Percentiles rank a stretch among this genome's conserved stretches.
These are phyloP conservation scores for Cenchrus purpureus DNA, from an alignment of 176 grass and related monocot genomes.

Conservation along the genomic window DNA sequence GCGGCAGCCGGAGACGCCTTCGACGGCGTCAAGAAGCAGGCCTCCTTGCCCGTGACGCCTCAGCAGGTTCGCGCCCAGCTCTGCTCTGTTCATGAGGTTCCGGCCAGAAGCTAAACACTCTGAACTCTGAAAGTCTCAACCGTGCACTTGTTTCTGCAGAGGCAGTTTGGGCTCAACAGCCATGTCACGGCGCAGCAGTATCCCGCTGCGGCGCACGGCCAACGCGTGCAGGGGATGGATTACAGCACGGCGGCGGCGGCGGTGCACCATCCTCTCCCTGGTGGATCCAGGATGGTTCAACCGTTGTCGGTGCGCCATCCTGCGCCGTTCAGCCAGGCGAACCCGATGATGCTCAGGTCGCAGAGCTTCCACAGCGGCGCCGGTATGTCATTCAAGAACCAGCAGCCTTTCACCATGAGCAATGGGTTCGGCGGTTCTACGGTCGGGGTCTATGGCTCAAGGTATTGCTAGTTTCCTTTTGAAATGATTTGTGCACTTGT, in stretches of 20 bases:
- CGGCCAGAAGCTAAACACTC: background rate
- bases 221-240: constrained; percentile 29
- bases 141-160: constrained; percentile 37
- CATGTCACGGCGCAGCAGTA: constrained; percentile 39
- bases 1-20: constrained; percentile 27
- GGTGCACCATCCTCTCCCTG: constrained; percentile 40
- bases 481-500: constrained; percentile 2
- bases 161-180: constrained; percentile 23
- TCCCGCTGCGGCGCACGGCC: background rate
- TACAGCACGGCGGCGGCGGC: constrained; percentile 26
- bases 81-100: background rate
- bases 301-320: constrained; percentile 36
- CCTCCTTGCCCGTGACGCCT: constrained; percentile 13
- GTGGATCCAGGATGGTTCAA: constrained; percentile 48
- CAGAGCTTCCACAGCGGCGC: constrained; percentile 45
- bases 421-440: constrained; percentile 44
- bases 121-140: background rate
- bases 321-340: constrained; percentile 39
- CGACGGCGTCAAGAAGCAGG: constrained; percentile 31
- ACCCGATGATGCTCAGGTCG: constrained; percentile 54
- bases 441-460: constrained; percentile 45
- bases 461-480: constrained; percentile 36
- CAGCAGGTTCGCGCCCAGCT: constrained; percentile 42
- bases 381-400: constrained; percentile 31
- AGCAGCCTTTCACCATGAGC: constrained; percentile 38